These are phyloP conservation scores for Hygrophorus russula DNA, from an alignment of 768 basidiomycete species.

Conservation along the genomic window DNA sequence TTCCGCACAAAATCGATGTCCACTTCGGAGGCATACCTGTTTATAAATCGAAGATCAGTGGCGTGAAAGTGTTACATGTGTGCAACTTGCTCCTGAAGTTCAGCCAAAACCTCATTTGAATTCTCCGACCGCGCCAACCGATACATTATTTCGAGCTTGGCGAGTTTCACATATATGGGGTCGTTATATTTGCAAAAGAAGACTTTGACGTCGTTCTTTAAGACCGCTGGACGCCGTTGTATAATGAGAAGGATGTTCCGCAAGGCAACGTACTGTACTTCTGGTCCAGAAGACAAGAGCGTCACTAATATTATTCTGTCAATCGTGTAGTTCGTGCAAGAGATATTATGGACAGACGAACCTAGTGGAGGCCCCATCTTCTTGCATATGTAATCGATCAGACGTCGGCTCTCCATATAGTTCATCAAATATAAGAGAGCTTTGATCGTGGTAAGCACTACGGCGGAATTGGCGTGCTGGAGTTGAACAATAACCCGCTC, in stretches of 20 bases:
- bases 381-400: conserved; percentile 86
- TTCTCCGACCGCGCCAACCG: conserved; percentile 93
- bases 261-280: conserved; percentile 96
- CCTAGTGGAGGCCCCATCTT: conserved; percentile 98
- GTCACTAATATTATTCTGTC: conserved; percentile 48
- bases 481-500: conserved; percentile 90
- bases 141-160: conserved; percentile 99
- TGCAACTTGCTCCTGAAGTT: conserved; percentile 76
- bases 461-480: conserved; percentile 97
- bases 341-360: conserved; percentile 17
- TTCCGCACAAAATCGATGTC: conserved; percentile 98
- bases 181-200: conserved; percentile 99
- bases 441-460: conserved; percentile 98
- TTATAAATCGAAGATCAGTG: not conserved
- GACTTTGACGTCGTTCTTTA: conserved; percentile 96
- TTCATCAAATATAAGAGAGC: conserved; percentile 95
- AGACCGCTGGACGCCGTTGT: conserved; percentile 81
- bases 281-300: conserved; percentile 89
- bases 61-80: not conserved
- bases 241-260: conserved; percentile 97
- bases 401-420: conserved; percentile 85
- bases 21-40: conserved; percentile 93
- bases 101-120: conserved; percentile 83
- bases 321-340: not conserved
- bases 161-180: conserved; percentile 97